phyloP scores from a whole-genome alignment of 2,329 filamentous ascomycete genomes.

The Fusarium sp. region DNA sequence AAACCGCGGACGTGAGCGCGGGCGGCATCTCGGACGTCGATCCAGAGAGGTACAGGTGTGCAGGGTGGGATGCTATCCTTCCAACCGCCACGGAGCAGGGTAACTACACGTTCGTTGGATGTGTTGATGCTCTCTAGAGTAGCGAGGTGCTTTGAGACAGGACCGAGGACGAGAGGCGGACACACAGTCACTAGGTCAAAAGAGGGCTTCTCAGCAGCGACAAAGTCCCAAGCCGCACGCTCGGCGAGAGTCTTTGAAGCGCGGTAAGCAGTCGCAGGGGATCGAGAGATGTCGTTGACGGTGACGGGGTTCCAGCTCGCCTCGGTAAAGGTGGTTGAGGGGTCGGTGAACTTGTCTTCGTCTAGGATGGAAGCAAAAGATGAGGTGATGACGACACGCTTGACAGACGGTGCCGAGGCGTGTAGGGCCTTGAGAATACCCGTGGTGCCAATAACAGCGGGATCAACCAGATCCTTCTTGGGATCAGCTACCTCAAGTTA shows the following conservation, averaged over 20 bases:
- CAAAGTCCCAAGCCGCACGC: conserved; percentile 65
- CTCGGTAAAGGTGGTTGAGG: conserved; percentile 58
- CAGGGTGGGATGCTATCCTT: conserved; percentile 56
- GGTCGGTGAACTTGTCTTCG: conserved; percentile 52
- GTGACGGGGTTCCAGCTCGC: conserved; percentile 66
- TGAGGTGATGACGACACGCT: conserved; percentile 74
- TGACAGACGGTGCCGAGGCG: conserved; percentile 68
- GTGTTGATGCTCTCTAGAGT: conserved; percentile 63
- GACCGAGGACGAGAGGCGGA: conserved; percentile 67
- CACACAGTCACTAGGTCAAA: conserved; percentile 67
- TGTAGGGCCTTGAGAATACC: conserved; percentile 80
- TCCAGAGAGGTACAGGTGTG: conserved; percentile 59
- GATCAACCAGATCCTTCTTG: conserved; percentile 67
- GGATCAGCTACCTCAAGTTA: conserved; percentile 53
- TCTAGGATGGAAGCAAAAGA: conserved; percentile 67
- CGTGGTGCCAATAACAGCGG: conserved; percentile 70
- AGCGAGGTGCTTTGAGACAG: conserved; percentile 61
- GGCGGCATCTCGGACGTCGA: conserved; percentile 69
- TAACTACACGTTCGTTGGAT: conserved; percentile 64
- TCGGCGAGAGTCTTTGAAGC: conserved; percentile 68
- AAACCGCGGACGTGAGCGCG: conserved; percentile 65
- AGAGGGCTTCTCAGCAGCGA: conserved; percentile 54
- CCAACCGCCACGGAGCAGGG: conserved; percentile 63
- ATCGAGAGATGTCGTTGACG: conserved; percentile 56
- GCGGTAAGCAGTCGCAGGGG: conserved; percentile 61